Conservation (phyloP, 192 early-diverging fungal species). For the Dissophora ornata region DNA sequence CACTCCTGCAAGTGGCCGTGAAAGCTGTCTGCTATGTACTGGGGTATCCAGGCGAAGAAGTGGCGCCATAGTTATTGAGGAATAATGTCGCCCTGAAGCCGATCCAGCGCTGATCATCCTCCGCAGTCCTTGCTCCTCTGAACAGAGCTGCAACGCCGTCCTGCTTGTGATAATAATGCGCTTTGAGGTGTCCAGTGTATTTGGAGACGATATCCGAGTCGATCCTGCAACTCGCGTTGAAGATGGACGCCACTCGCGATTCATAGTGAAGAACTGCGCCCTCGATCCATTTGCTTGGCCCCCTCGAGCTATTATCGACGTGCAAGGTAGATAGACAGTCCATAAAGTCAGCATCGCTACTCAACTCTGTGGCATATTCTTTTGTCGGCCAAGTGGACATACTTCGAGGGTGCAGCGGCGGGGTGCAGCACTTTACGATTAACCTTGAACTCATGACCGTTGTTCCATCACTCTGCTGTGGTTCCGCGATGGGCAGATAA, state of each 20-base stretch:
- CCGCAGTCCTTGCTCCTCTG: too few species aligned
- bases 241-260: neutral
- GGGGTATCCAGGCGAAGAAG: constrained; percentile 6
- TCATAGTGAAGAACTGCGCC: neutral
- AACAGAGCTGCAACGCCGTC: neutral
- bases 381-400: neutral
- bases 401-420: constrained; percentile 17
- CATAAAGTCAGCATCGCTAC: too few species aligned
- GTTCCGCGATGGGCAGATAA: neutral
- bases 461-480: constrained; percentile 27
- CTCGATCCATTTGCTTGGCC: constrained; percentile 6
- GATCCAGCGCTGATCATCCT: too few species aligned
- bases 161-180: neutral
- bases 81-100: neutral
- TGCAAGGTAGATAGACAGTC: neutral
- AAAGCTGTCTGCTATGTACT: neutral
- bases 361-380: neutral
- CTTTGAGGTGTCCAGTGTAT: neutral
- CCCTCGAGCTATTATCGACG: constrained; percentile 14
- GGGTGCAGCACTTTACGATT: constrained; percentile 27
- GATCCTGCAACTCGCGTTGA: neutral
- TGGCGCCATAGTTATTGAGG: neutral
- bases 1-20: neutral
- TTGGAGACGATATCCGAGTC: neutral
- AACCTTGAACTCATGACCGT: constrained; percentile 50